Evolutionary conservation across 1,139 yeast species (phyloP).

Genomic region (Taphrina pruni): DNA sequence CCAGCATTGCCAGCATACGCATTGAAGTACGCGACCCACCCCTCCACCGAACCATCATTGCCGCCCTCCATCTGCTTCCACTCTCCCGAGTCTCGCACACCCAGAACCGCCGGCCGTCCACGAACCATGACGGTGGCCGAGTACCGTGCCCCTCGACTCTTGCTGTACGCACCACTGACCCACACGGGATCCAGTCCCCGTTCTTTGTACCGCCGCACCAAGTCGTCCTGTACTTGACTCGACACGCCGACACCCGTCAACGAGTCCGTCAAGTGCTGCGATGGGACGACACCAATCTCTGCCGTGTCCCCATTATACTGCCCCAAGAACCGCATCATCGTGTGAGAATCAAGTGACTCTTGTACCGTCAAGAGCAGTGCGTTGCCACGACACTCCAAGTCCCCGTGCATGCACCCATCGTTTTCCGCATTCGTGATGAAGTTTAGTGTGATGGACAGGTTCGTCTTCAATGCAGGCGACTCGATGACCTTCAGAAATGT

Average conservation of each 20-base stretch:
- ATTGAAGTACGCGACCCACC: slow-evolving; percentile 19
- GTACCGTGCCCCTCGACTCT: slow-evolving; percentile 15
- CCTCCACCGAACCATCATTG: slow-evolving; percentile 25
- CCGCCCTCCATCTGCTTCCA: slow-evolving; percentile 26
- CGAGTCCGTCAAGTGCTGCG: background rate
- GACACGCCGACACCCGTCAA: slow-evolving; percentile 3
- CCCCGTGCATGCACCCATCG: slow-evolving; percentile 40
- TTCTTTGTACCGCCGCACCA: background rate
- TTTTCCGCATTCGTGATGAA: slow-evolving; percentile 21
- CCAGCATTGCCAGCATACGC: background rate
- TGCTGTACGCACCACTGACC: slow-evolving; percentile 17
- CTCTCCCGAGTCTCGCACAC: slow-evolving; percentile 10
- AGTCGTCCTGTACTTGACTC: background rate
- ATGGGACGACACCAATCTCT: slow-evolving; percentile 28
- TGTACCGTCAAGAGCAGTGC: slow-evolving; percentile 15
- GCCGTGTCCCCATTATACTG: slow-evolving; percentile 6
- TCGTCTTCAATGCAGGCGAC: background rate
- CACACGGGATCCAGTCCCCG: slow-evolving; percentile 16
- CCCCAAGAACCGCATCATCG: slow-evolving; percentile 1
- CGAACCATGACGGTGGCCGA: slow-evolving; percentile 25
- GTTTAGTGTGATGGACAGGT: slow-evolving; percentile 7
- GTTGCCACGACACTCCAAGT: slow-evolving; percentile 28
- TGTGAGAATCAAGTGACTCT: background rate
- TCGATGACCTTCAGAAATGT: slow-evolving; percentile 7
- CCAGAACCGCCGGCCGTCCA: slow-evolving; percentile 21